Evolutionary conservation across 805 yeast species (phyloP).

Genomic region (Candida glaebosa): DNA sequence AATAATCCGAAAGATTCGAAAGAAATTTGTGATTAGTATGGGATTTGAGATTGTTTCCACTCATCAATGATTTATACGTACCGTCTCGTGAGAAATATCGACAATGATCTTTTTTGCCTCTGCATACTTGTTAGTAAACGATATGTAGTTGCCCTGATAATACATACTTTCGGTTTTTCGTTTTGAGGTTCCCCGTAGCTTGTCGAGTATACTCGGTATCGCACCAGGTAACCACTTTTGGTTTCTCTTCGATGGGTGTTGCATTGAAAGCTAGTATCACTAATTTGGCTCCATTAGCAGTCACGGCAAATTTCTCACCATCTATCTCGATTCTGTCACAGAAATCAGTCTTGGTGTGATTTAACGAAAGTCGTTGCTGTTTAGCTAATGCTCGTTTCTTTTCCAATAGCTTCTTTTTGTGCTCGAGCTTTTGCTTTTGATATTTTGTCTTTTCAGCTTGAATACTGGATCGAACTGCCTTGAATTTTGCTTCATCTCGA

Average conservation of each 20-base stretch:
- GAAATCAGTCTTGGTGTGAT: slow-evolving; percentile 35
- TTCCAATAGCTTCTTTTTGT: slow-evolving; percentile 1
- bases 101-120: slow-evolving; percentile 13
- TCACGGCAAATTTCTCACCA: slow-evolving; percentile 42
- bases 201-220: slow-evolving; percentile 20
- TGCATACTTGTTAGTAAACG: background rate
- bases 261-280: slow-evolving; percentile 27
- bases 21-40: slow-evolving; percentile 14
- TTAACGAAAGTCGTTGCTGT: slow-evolving; percentile 20
- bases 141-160: background rate
- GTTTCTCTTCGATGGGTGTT: slow-evolving; percentile 14
- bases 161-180: slow-evolving; percentile 2
- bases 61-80: slow-evolving; percentile 15
- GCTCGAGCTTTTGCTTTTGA: background rate
- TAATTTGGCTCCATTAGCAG: slow-evolving; percentile 37
- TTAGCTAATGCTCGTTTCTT: slow-evolving; percentile 3
- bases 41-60: background rate
- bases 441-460: slow-evolving; percentile 1
- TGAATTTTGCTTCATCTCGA: slow-evolving; percentile 2
- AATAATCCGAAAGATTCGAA: slow-evolving; percentile 19
- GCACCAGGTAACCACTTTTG: slow-evolving; percentile 28
- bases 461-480: slow-evolving; percentile 1
- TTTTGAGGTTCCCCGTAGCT: slow-evolving; percentile 24
- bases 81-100: slow-evolving; percentile 40
- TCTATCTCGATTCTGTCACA: slow-evolving; percentile 45